Base-by-base conservation (phyloP, 768 basidiomycete genomes). In the Leccinum subtestaceum region DNA sequence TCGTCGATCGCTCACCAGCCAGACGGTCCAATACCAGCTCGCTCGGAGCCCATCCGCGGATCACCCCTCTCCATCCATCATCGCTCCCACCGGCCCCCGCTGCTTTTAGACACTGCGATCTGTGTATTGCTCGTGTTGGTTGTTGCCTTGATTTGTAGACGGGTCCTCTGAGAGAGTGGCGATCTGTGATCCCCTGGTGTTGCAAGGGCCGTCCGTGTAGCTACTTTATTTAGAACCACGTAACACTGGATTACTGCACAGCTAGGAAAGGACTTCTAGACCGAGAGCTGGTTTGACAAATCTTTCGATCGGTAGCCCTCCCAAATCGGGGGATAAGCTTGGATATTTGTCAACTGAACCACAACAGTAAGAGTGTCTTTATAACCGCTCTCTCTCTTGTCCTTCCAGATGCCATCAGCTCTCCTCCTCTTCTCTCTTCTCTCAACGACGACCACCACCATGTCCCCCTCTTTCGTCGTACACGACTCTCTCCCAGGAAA, bases 31-130 rank as follows among this genome's bases (percentile, higher is more conserved):
- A 47, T 51, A n/a, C 2, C 50, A 27, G 58, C 29, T 53, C 59
- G 7, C 32, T n/a, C 53, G 36, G 70, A 61, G 47, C 21, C 63
- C 54, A 56, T 55, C 63, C 63, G 60, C 60, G 69, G 62, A 58
- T 64, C 63, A 61, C 21, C 53, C 25, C 56, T 56, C 17, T 9
- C 58, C 45, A 27, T 52, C 36, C 68, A 51, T 27, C 65, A 52
- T 63, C 67, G 63, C 58, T 65, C 63, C 40, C 65, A 61, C 52
- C 70, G 71, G 49, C 84, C 88, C 23, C 88, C 88, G 23, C 67
- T 90, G 25, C 72, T 90, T 23, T 76, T 93, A 32, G 91, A 92
- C 71, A 83, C 83, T 11, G 84, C 85, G 29, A 92, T 93, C 60
- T 86, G 87, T 70, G 77, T 91, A 51, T 76, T 90, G 21, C 74